Base-by-base conservation (phyloP, 164 flowering plant genomes). In the Houttuynia cordata region DNA sequence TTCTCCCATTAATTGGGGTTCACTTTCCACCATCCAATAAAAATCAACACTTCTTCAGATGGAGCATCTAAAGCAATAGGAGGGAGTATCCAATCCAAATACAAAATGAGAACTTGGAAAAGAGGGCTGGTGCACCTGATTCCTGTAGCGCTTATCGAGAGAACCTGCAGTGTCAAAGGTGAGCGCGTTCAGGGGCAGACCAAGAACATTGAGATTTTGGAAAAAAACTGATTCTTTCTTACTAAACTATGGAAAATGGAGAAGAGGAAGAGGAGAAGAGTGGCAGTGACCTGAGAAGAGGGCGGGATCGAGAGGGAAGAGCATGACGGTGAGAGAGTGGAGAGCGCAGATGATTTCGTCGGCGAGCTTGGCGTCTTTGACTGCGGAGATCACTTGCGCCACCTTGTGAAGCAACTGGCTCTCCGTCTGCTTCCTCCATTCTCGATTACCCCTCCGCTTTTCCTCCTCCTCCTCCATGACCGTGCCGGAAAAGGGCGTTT, bases 331-430 rank as follows among this genome's bases (percentile, higher is more conserved):
- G 61, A 92, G 70, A 24, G 95, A 92, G 74, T 88, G 83, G 57
- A 92, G 87, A 51, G 91, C 79, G 41, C 67, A 73, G 40, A 92
- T 74, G 62, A 88, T 84, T 66, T 85, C 70, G 64, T 87, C 93
- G 25, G 83, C 93, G 70, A 76, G 78, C 52, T 79, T 81, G 19
- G 98, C 83, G 10, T 68, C 77, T 53, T 74, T 52, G 17, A 87
- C 66, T 22, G 77, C 71, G 4, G 78, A 61, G 51, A 81, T 76
- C 23, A 78, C 78, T 30, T 76, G 79, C 30, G 81, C 84, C 0
- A 85, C 95, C 64, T 75, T 86, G 24, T 68, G 74, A 1, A 83
- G 70, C 21, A 82, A 49, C 68, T 56, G 62, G 10, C 56, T 72
- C 62, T 80, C 83, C 13, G 30, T 25, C 22, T 72, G 68, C 69